Evolutionary conservation across 257 asterid genomes (phyloP), one percentile per base, ranked within the genome.

Genomic region (Forsythia suspensa): DNA sequence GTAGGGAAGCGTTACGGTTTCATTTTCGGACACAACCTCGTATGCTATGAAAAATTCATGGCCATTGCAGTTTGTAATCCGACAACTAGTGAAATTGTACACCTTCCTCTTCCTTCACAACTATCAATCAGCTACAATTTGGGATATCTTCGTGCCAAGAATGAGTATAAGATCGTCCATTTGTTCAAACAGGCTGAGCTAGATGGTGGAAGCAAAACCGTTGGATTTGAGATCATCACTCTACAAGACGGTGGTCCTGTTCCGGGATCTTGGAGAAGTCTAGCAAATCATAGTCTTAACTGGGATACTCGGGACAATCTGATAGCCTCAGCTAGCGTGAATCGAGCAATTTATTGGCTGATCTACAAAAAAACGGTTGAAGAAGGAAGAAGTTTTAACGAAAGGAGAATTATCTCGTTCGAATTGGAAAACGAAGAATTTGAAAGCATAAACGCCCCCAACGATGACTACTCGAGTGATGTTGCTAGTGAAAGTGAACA

Each of bases 181-280:
- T 46, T 52, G n/a, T 73, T 46, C 67, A 51, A 18, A 52, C 5
- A 6, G 6, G 29, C 61, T 11, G 8, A n/a, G 2, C 40, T 2
- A 2, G 4, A 11, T 21, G 36, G 38, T 51, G 21, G 61, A 51
- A 51, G 61, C 61, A 10, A 6, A 10, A n/a, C 63, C 9, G 4
- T 73, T 8, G 43, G 34, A n/a, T 73, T 73, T 12, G 68, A 52
- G n/a, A 52, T 51, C 46, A n/a, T 73, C 52, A 73, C 68, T 12
- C 67, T 73, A 3, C 36, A 15, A 46, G 77, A 73, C 8, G 77
- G 77, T 15, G 77, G 68, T 37, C 77, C 69, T 0, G 68, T 73
- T 73, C 77, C 77, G 20, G 8, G 4, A 36, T n/a, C 77, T 11
- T 73, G 77, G 77, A 46, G 68, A 73, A 73, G 18, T 37, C 21